These are phyloP conservation scores for Sugiyamaella grinbergsii DNA, from an alignment of 1,139 yeast species.

Conservation along the genomic window DNA sequence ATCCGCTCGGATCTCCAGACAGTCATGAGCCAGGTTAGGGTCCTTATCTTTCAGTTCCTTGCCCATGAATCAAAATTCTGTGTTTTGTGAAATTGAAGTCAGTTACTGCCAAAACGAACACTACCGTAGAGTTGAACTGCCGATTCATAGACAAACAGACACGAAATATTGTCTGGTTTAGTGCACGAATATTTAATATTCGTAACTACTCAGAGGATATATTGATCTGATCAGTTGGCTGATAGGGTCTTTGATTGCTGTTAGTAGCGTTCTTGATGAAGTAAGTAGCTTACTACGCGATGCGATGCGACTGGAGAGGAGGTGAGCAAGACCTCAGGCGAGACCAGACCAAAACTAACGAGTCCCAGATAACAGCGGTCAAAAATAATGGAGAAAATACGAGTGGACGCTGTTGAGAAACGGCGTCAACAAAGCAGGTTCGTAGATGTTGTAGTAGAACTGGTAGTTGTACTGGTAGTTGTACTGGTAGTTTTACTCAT, in stretches of 20 bases:
- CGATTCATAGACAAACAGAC: neutral
- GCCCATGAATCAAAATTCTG: slow-evolving; percentile 6
- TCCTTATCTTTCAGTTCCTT: neutral
- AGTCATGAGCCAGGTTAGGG: neutral
- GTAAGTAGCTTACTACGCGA: neutral
- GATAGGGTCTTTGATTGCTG: neutral
- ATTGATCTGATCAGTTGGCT: neutral
- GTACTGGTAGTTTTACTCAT: no score
- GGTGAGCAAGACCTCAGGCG: no score
- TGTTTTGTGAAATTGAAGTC: slow-evolving; percentile 4
- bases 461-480: neutral
- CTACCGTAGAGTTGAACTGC: neutral
- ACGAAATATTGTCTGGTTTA: neutral
- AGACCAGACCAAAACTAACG: no score
- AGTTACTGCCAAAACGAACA: neutral
- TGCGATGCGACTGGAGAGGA: neutral
- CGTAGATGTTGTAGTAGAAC: slow-evolving; percentile 19
- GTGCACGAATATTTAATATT: neutral
- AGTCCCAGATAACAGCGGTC: neutral
- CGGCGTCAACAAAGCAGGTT: slow-evolving; percentile 47
- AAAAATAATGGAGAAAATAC: slow-evolving; percentile 45
- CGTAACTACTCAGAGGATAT: neutral
- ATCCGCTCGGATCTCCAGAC: no score
- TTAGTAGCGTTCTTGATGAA: slow-evolving; percentile 1
- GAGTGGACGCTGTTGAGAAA: slow-evolving; percentile 50